A percentile compares a stretch with the other conserved stretches of the same genome.
These are phyloP conservation scores for Helotiales sp. DNA, from an alignment of 2,329 filamentous ascomycete species.

Conservation along the genomic window DNA sequence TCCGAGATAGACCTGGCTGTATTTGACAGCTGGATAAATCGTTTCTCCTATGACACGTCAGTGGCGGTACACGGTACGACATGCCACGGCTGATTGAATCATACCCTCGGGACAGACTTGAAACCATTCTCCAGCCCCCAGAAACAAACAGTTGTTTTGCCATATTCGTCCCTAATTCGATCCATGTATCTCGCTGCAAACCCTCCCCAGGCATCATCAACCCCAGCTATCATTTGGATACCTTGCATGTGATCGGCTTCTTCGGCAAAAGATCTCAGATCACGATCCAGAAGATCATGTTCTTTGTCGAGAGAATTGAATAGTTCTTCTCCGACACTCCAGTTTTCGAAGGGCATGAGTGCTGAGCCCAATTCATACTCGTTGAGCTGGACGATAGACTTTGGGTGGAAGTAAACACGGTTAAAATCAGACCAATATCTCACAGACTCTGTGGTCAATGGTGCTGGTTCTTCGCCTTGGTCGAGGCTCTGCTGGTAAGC, in stretches of 20 bases:
- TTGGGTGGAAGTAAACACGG: slow-evolving; percentile 88
- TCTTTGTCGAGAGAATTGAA: slow-evolving; percentile 76
- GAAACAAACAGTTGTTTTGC: slow-evolving; percentile 84
- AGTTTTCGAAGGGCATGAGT: slow-evolving; percentile 82
- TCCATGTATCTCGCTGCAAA: slow-evolving; percentile 77
- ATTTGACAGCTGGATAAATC: slow-evolving; percentile 71
- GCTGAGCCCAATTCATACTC: slow-evolving; percentile 85
- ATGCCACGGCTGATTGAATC: slow-evolving; percentile 30
- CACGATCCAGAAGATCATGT: slow-evolving; percentile 87
- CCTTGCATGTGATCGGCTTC: slow-evolving; percentile 94
- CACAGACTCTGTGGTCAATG: slow-evolving; percentile 72
- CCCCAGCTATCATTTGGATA: slow-evolving; percentile 74
- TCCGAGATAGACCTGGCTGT: slow-evolving; percentile 73
- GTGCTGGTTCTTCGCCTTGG: slow-evolving; percentile 65
- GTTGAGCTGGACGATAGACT: slow-evolving; percentile 82
- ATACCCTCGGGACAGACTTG: slow-evolving; percentile 58
- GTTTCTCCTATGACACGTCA: slow-evolving; percentile 57
- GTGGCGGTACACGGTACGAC: slow-evolving; percentile 4
- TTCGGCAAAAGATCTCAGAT: slow-evolving; percentile 85
- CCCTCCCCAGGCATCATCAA: slow-evolving; percentile 82
- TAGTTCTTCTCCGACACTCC: slow-evolving; percentile 73
- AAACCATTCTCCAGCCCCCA: slow-evolving; percentile 77
- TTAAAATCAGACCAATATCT: slow-evolving; percentile 98
- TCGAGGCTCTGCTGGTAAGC: slow-evolving; percentile 83
- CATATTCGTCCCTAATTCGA: slow-evolving; percentile 84